Evolutionary conservation across 345 rosid species (phyloP).

Genomic region (Eucalyptus grandis): DNA sequence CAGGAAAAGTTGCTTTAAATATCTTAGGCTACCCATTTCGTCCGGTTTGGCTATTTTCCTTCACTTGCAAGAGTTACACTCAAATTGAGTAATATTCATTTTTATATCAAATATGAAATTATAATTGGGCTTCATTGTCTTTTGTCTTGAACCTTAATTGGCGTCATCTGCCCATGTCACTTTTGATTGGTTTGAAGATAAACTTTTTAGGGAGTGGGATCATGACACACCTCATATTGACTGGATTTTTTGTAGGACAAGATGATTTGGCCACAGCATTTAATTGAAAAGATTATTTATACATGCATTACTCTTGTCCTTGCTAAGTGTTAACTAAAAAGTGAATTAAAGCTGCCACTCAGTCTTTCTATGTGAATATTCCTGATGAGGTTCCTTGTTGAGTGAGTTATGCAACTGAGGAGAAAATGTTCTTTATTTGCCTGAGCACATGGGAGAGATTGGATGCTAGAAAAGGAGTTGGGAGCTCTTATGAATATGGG

Average conservation of each 20-base stretch:
- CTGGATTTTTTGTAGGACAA: background rate
- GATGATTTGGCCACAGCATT: background rate
- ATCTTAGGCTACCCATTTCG: slow-evolving; percentile 89
- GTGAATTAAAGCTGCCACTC: background rate
- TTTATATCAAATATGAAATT: background rate
- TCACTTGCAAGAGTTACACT: background rate
- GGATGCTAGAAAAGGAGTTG: background rate
- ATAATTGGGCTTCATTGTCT: background rate
- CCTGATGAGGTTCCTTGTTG: background rate
- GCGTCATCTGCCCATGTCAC: background rate
- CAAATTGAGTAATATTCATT: background rate
- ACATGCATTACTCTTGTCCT: background rate
- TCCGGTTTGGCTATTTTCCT: slow-evolving; percentile 35
- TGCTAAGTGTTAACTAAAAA: background rate
- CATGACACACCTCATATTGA: background rate
- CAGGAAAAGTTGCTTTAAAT: slow-evolving; percentile 86
- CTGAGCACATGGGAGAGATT: background rate
- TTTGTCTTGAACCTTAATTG: background rate
- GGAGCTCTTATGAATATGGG: background rate
- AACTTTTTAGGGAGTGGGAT: background rate
- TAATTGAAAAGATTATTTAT: background rate
- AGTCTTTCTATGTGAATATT: background rate
- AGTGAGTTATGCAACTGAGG: background rate
- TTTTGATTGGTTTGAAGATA: background rate
- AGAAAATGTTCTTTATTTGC: background rate